These are phyloP conservation scores for Scolecobasidium constrictum DNA, from an alignment of 2,329 filamentous ascomycete species.

Conservation along the genomic window DNA sequence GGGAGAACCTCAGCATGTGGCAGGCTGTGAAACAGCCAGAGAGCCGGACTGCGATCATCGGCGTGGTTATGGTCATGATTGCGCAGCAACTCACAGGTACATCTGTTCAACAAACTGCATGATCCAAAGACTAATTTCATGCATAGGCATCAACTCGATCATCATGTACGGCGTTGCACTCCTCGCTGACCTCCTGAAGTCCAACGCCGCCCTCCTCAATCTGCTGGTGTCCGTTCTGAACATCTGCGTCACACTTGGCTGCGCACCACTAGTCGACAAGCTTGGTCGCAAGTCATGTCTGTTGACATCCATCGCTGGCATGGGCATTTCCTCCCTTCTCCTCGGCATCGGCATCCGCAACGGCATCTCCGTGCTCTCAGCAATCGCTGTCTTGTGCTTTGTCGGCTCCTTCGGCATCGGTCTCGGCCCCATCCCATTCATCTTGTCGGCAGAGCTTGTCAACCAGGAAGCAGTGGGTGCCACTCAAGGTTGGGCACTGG, in stretches of 20 bases:
- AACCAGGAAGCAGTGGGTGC: constrained; percentile 83
- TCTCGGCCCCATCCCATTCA: constrained; percentile 88
- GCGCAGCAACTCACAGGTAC: constrained; percentile 74
- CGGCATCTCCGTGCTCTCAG: constrained; percentile 63
- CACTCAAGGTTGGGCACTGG: constrained; percentile 78
- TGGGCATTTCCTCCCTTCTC: constrained; percentile 66
- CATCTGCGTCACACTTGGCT: constrained; percentile 68
- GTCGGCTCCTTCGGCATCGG: constrained; percentile 85
- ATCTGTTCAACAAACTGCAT: not conserved
- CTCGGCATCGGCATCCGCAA: constrained; percentile 73
- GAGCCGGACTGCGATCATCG: constrained; percentile 73
- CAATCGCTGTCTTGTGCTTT: constrained; percentile 71
- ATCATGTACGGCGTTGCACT: constrained; percentile 98
- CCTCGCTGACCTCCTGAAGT: constrained; percentile 66
- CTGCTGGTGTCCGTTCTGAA: constrained; percentile 83
- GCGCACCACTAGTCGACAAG: constrained; percentile 75
- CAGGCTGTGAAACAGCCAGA: constrained; percentile 54
- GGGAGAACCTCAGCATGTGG: constrained; percentile 29
- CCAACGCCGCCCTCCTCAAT: constrained; percentile 72
- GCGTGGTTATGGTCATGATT: constrained; percentile 86
- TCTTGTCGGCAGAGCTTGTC: constrained; percentile 83
- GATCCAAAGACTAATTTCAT: not conserved
- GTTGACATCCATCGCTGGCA: constrained; percentile 70
- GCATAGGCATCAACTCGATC: constrained; percentile 72
- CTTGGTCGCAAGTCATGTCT: constrained; percentile 82